Conservation (phyloP, 2,329 filamentous ascomycete genomes). For the Xylariales sp. region DNA sequence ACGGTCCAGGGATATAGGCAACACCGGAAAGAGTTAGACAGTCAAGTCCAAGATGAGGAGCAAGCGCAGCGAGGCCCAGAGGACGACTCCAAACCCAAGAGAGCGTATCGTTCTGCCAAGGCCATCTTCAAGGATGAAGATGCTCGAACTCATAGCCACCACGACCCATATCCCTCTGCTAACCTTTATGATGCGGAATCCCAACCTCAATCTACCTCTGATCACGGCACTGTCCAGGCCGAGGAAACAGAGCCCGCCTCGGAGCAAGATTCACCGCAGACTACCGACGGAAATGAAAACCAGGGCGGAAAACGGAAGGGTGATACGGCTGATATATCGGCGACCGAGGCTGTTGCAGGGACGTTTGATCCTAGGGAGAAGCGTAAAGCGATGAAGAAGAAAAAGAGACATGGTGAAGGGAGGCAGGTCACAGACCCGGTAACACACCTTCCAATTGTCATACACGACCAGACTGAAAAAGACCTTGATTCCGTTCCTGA, state of each 20-base stretch:
- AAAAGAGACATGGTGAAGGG: constrained; percentile 58
- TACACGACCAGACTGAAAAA: constrained; percentile 75
- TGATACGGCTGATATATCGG: constrained; percentile 43
- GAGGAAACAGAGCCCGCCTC: constrained; percentile 28
- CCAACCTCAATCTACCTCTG: constrained; percentile 32
- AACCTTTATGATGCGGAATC: constrained; percentile 50
- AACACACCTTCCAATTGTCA: constrained; percentile 75
- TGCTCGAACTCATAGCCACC: constrained; percentile 34
- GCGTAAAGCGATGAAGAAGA: constrained; percentile 61
- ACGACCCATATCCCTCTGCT: constrained; percentile 53
- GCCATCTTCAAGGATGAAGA: constrained; percentile 53
- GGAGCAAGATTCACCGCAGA: constrained; percentile 32
- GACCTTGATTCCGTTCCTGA: constrained; percentile 62
- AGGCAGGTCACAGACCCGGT: constrained; percentile 77
- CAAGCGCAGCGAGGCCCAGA: constrained; percentile 51
- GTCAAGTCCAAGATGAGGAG: constrained; percentile 52
- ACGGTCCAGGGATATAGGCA: constrained; percentile 62
- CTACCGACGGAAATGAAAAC: constrained; percentile 4
- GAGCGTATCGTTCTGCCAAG: constrained; percentile 53
- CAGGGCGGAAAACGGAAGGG: constrained; percentile 27
- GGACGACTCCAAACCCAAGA: constrained; percentile 51
- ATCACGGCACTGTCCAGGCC: constrained; percentile 34
- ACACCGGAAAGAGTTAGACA: constrained; percentile 58
- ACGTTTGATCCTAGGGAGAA: constrained; percentile 58
- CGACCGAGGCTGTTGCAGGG: constrained; percentile 53